Evolutionary conservation across 495 filamentous ascomycete genomes (phyloP), one percentile per base, ranked within the genome.

Genomic region (Monascus purpureus): DNA sequence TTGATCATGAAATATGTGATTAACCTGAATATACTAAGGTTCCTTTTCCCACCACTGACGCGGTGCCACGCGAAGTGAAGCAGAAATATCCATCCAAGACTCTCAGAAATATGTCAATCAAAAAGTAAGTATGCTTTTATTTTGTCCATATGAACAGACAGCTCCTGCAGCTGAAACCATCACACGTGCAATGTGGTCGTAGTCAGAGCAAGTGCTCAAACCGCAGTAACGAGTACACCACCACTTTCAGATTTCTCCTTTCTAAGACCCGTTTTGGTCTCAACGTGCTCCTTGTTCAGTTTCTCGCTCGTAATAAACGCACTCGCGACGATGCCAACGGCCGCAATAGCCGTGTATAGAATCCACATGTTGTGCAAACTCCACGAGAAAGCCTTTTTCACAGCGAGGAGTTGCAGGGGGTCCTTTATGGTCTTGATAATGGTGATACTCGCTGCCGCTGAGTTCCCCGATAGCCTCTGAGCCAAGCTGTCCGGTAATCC

Each of bases 351-450:
- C 5, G 72, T 72, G 42, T 72, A 75, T 28, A 72, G 28, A 18
- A 77, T 73, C 69, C 68, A 77, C 43, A 80, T 65, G 36, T 76
- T 73, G 32, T 63, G 49, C 35, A 76, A 46, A 38, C 72, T 75
- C 60, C 60, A 65, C 11, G 73, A 61, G 49, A 70, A 80, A 0
- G 71, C 72, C 24, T 65, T 49, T 34, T 61, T 52, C 2, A 75
- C 61, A 7, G 58, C 70, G 6, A 42, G 30, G 8, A 59, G 41
- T 46, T 72, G 66, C 2, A 39, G 28, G 0, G 50, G 34, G 41
- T 75, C 56, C 12, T 44, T 23, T 18, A 77, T 58, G 1, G 46
- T 41, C 22, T 47, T 46, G 20, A 73, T 53, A 13, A 59, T 31
- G 23, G 57, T 41, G 5, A 71, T 61, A 43, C 68, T 74, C 0